A percentile compares a stretch with the other conserved stretches of the same genome.
phyloP scores from a whole-genome alignment of 495 filamentous ascomycete genomes.

The Daldinia bambusicola region DNA sequence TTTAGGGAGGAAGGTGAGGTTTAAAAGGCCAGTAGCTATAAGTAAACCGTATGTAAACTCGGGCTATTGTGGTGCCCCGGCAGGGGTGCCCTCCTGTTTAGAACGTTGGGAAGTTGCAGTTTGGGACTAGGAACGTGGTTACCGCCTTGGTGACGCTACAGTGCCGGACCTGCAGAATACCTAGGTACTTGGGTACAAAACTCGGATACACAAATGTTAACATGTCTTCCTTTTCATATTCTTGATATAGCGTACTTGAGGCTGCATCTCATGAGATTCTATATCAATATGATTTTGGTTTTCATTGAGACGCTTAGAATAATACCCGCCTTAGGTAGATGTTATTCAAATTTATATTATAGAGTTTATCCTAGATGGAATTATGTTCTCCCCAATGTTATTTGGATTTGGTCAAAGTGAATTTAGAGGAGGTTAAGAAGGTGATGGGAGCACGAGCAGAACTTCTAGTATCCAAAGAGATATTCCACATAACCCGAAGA shows the following conservation, averaged over 20 bases:
- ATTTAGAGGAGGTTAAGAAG: not conserved
- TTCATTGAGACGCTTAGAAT: no score
- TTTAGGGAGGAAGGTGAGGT: no score
- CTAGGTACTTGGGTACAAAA: not conserved
- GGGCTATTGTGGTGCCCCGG: no score
- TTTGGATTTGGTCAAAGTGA: not conserved
- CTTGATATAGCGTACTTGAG: no score
- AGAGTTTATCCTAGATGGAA: not conserved
- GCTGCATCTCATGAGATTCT: no score
- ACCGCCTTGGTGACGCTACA: constrained; percentile 21
- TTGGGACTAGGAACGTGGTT: constrained; percentile 22
- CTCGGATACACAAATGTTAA: not conserved
- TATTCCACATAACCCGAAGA: not conserved
- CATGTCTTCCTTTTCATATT: no score
- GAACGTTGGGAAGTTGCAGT: constrained; percentile 4
- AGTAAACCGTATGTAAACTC: no score
- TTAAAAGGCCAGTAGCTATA: no score
- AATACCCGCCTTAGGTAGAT: not conserved
- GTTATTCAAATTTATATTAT: not conserved
- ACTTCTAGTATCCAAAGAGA: not conserved
- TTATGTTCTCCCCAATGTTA: not conserved
- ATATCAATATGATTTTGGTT: no score
- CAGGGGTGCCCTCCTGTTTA: no score
- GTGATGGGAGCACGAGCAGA: not conserved
- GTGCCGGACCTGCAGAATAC: not conserved